phyloP scores from a whole-genome alignment of 805 yeast species.

The Torulaspora indica region DNA sequence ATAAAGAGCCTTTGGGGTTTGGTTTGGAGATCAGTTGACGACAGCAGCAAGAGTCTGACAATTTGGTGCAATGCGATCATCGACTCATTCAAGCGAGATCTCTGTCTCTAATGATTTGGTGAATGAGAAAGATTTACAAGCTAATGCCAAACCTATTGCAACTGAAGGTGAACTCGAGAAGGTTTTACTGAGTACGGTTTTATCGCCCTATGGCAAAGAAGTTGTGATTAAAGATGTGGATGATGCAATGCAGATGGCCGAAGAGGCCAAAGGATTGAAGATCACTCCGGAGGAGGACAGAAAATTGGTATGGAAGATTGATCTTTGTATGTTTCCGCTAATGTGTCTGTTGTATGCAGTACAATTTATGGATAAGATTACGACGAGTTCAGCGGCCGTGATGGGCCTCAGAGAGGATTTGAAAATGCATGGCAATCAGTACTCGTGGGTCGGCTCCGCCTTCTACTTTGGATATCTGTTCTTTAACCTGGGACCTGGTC shows the following conservation, averaged over 20 bases:
- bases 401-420: conserved; percentile 46
- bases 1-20: background rate
- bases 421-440: conserved; percentile 41
- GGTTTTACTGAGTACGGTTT: conserved; percentile 5
- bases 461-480: conserved; percentile 61
- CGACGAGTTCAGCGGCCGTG: conserved; percentile 50
- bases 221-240: conserved; percentile 39
- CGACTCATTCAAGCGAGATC: conserved; percentile 4
- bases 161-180: conserved; percentile 2
- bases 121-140: conserved; percentile 2
- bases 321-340: conserved; percentile 46
- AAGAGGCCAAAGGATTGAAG: conserved; percentile 32
- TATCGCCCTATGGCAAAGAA: conserved; percentile 9
- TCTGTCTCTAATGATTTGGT: conserved; percentile 2
- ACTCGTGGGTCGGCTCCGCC: conserved; percentile 55
- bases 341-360: conserved; percentile 46
- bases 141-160: background rate
- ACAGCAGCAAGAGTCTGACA: no score
- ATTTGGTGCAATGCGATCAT: background rate
- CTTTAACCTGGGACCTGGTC: conserved; percentile 43
- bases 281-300: conserved; percentile 36
- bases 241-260: conserved; percentile 43
- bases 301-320: conserved; percentile 46
- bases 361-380: conserved; percentile 58
- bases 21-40: background rate